phyloP scores from a whole-genome alignment of 306 rosid genomes.

The Mimosa bimucronata region DNA sequence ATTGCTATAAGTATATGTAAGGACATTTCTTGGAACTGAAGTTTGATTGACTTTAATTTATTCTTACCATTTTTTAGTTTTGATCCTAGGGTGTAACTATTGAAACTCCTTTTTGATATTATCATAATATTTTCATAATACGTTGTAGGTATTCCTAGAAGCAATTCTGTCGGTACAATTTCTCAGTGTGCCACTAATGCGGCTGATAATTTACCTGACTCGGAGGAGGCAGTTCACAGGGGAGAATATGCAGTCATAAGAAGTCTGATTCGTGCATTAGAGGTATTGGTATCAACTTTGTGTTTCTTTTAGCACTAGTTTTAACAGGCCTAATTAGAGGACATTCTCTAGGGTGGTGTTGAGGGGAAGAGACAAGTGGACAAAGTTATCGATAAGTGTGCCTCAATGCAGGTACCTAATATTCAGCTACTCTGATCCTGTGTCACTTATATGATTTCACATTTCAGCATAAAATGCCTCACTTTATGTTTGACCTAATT shows the following conservation, averaged over 20 bases:
- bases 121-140: constrained; percentile 39
- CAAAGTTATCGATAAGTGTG: constrained; percentile 89
- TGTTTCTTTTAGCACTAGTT: constrained; percentile 29
- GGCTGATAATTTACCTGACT: constrained; percentile 63
- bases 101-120: constrained; percentile 22
- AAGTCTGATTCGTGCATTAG: constrained; percentile 89
- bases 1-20: constrained; percentile 10
- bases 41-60: constrained; percentile 5
- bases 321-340: constrained; percentile 25
- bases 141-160: constrained; percentile 91
- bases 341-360: constrained; percentile 77
- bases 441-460: constrained; percentile 35
- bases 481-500: constrained; percentile 37
- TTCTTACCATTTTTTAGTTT: constrained; percentile 4
- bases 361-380: constrained; percentile 97
- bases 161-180: constrained; percentile 73
- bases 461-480: constrained; percentile 28
- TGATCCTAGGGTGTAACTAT: not conserved
- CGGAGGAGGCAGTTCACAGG: constrained; percentile 87
- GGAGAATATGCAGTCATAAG: constrained; percentile 93
- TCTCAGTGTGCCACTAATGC: constrained; percentile 59
- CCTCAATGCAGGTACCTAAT: constrained; percentile 85
- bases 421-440: constrained; percentile 26
- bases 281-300: constrained; percentile 55
- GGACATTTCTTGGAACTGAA: constrained; percentile 10